Evolutionary conservation across 441 rosid genomes (phyloP).

Genomic region (Sinapis alba): DNA sequence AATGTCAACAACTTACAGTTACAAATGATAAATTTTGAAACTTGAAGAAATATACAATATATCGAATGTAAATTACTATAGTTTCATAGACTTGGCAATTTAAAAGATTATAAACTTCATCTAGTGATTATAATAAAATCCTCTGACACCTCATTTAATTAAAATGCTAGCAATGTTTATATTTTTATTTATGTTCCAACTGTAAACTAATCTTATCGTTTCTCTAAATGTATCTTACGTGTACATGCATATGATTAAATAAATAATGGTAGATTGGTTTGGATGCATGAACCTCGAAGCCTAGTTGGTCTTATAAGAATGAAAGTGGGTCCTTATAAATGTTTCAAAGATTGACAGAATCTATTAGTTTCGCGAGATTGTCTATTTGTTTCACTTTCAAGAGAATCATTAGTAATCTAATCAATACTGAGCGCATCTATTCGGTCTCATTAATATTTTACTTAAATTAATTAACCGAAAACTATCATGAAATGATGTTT

Average conservation of each 20-base stretch:
- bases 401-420: slow-evolving; percentile 9
- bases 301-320: slow-evolving; percentile 28
- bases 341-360: slow-evolving; percentile 28
- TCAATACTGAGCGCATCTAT: neutral
- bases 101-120: neutral
- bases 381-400: slow-evolving; percentile 7
- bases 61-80: neutral
- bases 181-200: neutral
- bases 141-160: neutral
- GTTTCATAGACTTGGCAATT: neutral
- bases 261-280: neutral
- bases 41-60: neutral
- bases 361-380: slow-evolving; percentile 24
- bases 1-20: too few species aligned
- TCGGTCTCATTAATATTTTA: slow-evolving; percentile 3
- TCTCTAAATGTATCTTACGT: slow-evolving; percentile 10
- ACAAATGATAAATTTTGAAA: neutral
- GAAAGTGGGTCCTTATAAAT: slow-evolving; percentile 22
- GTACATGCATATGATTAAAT: neutral
- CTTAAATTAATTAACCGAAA: neutral
- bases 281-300: slow-evolving; percentile 34
- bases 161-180: neutral
- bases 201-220: neutral
- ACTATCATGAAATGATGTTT: neutral
- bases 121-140: neutral